phyloP scores from a whole-genome alignment of 2,329 filamentous ascomycete species.

The Fusarium concolor region DNA sequence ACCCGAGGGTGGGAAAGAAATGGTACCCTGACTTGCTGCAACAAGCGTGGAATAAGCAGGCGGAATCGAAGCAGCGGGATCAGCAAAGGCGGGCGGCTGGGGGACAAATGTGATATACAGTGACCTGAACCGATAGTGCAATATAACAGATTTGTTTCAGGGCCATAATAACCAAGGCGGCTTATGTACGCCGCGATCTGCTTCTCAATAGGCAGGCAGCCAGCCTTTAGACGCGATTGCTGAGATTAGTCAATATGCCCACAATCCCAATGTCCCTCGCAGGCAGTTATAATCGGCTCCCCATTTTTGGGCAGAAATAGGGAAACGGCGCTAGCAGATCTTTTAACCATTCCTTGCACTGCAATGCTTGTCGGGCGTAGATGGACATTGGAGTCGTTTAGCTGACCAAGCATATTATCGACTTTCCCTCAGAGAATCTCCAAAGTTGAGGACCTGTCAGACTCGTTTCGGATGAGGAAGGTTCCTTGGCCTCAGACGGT shows the following conservation, averaged over 20 bases:
- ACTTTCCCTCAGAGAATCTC: background rate
- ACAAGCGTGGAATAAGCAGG: background rate
- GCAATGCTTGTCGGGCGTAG: background rate
- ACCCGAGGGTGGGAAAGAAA: background rate
- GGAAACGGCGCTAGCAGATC: background rate
- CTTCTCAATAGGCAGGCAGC: background rate
- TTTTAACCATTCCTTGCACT: background rate
- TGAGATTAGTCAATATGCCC: background rate
- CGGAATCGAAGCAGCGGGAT: background rate
- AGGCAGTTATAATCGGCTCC: background rate
- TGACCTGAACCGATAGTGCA: background rate
- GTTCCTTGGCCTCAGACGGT: background rate
- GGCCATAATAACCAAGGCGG: background rate
- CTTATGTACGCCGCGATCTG: background rate
- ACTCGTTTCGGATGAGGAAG: background rate
- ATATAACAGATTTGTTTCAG: background rate
- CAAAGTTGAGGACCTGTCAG: background rate
- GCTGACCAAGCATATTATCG: background rate
- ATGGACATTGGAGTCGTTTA: background rate
- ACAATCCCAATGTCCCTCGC: background rate
- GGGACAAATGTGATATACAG: background rate
- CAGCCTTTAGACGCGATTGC: background rate
- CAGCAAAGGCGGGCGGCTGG: background rate
- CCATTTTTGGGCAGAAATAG: background rate
- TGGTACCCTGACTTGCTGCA: conserved; percentile 3